These are phyloP conservation scores for Lactarius psammicola DNA, from an alignment of 768 basidiomycete species.

Conservation along the genomic window DNA sequence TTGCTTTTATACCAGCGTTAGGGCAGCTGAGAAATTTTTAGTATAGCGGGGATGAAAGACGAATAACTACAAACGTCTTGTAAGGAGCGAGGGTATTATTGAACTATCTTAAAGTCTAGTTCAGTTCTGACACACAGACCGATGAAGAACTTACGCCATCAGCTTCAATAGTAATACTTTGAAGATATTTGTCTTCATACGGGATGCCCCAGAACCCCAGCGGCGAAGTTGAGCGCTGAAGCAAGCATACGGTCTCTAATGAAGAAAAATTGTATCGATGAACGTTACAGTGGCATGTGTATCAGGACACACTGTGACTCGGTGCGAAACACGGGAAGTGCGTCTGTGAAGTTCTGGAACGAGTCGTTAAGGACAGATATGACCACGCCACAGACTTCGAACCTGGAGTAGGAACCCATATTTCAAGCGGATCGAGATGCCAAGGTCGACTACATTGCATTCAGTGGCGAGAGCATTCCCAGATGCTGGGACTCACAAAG, in stretches of 20 bases:
- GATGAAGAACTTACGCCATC: constrained; percentile 35
- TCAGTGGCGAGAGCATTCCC: neutral
- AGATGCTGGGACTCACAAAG: constrained; percentile 54
- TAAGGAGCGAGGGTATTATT: constrained; percentile 83
- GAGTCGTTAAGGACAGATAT: constrained; percentile 32
- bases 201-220: constrained; percentile 54
- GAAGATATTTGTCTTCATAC: constrained; percentile 44
- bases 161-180: constrained; percentile 44
- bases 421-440: constrained; percentile 44
- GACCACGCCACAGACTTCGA: constrained; percentile 5
- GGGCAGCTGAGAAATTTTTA: constrained; percentile 47
- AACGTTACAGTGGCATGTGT: neutral
- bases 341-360: constrained; percentile 40
- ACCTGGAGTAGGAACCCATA: constrained; percentile 45
- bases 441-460: constrained; percentile 39
- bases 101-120: constrained; percentile 33
- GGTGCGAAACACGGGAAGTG: constrained; percentile 52
- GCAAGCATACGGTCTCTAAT: constrained; percentile 49
- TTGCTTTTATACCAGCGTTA: constrained; percentile 51
- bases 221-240: constrained; percentile 51
- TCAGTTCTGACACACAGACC: constrained; percentile 11
- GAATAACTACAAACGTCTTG: constrained; percentile 49
- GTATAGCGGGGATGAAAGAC: neutral
- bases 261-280: neutral
- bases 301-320: constrained; percentile 43